Evolutionary conservation across 345 rosid species (phyloP).

Genomic region (Salix dunnii): DNA sequence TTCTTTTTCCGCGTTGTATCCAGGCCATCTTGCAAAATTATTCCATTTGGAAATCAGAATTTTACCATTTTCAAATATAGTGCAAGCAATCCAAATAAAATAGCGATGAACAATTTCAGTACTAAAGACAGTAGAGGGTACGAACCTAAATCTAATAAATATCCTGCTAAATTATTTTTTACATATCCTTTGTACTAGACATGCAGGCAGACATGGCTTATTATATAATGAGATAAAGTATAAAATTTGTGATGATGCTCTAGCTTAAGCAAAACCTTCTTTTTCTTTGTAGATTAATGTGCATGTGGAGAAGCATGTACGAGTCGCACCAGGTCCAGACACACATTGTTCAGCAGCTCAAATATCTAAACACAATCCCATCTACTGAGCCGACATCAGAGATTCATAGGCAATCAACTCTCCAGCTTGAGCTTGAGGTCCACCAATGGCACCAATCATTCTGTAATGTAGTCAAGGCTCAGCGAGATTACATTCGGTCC

Average conservation of each 20-base stretch:
- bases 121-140: neutral
- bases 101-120: neutral
- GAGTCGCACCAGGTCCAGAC: constrained; percentile 97
- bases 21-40: neutral
- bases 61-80: neutral
- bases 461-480: constrained; percentile 72
- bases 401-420: constrained; percentile 85
- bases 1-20: neutral
- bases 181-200: neutral
- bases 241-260: neutral
- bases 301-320: constrained; percentile 99
- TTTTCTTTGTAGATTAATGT: constrained; percentile 56
- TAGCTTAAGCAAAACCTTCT: neutral
- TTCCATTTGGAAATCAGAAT: neutral
- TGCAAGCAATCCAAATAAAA: neutral
- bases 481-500: constrained; percentile 79
- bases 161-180: neutral
- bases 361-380: constrained; percentile 78
- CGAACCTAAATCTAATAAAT: neutral
- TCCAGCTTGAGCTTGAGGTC: constrained; percentile 85
- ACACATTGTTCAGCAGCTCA: constrained; percentile 94
- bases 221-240: neutral
- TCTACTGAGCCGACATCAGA: constrained; percentile 83
- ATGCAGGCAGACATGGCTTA: neutral
- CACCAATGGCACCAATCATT: constrained; percentile 94